Evolutionary conservation across 1,139 yeast species (phyloP).

Genomic region (Waltiozyma sp.): DNA sequence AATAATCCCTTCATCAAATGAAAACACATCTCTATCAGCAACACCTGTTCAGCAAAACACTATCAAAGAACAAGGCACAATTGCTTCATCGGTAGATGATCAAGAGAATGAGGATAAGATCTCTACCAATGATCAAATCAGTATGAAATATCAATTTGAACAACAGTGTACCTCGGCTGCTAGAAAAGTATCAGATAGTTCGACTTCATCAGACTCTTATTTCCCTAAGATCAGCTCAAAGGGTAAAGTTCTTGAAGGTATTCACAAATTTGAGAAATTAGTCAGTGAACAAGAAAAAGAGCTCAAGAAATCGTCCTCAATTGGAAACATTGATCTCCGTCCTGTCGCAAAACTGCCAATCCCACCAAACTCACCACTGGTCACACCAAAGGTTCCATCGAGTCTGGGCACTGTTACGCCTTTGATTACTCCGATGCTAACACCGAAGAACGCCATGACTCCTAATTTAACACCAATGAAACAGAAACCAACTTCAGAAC

Average conservation of each 20-base stretch:
- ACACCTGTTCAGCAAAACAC: background rate
- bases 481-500: constrained; percentile 3
- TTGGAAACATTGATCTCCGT: background rate
- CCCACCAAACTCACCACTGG: background rate
- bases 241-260: constrained; percentile 16
- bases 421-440: background rate
- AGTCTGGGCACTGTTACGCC: background rate
- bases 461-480: background rate
- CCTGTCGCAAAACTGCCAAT: background rate
- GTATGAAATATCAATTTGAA: background rate
- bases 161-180: background rate
- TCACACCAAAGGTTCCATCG: background rate
- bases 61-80: too few relatives aligned
- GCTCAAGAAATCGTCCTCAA: constrained; percentile 1
- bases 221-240: constrained; percentile 9
- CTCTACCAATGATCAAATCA: background rate
- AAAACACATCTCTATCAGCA: background rate
- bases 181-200: constrained; percentile 5
- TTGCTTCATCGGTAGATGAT: background rate
- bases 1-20: background rate
- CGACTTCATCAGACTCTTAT: constrained; percentile 1
- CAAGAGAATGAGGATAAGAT: background rate
- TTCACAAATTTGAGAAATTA: constrained; percentile 12
- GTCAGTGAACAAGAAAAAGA: constrained; percentile 9
- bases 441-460: constrained; percentile 1